Conservation (phyloP, 2,329 filamentous ascomycete species). For the Fusarium sp. region DNA sequence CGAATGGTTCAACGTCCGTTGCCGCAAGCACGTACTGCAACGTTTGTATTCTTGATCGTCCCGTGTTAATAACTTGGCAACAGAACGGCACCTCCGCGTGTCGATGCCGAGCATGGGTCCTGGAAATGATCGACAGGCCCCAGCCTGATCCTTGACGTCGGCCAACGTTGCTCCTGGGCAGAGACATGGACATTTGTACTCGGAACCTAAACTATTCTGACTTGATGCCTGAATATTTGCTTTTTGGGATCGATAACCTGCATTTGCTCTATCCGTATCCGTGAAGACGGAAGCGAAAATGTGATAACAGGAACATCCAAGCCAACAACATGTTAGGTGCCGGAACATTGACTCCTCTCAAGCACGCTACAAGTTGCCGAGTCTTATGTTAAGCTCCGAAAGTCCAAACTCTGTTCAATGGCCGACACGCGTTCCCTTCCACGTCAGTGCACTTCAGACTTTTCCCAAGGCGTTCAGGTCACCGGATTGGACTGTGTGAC, state of each 20-base stretch:
- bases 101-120: not conserved
- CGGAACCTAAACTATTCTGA: not conserved
- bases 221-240: not conserved
- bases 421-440: not conserved
- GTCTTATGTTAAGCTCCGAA: not conserved
- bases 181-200: not conserved
- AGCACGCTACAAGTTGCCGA: not conserved
- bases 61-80: not conserved
- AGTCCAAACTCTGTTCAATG: not conserved
- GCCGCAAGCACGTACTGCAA: not conserved
- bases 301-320: not conserved
- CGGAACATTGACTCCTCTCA: not conserved
- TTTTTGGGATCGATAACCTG: not conserved
- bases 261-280: not conserved
- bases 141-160: not conserved
- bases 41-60: not conserved
- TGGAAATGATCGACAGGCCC: not conserved
- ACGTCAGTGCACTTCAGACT: not conserved
- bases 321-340: not conserved
- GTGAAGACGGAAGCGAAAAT: not conserved
- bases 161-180: not conserved
- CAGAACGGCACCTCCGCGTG: not conserved
- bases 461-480: not conserved
- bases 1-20: not conserved
- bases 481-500: not conserved